These are phyloP conservation scores for Globisporangium camurandrum DNA, from an alignment of 352 stramenopile species.

Conservation along the genomic window DNA sequence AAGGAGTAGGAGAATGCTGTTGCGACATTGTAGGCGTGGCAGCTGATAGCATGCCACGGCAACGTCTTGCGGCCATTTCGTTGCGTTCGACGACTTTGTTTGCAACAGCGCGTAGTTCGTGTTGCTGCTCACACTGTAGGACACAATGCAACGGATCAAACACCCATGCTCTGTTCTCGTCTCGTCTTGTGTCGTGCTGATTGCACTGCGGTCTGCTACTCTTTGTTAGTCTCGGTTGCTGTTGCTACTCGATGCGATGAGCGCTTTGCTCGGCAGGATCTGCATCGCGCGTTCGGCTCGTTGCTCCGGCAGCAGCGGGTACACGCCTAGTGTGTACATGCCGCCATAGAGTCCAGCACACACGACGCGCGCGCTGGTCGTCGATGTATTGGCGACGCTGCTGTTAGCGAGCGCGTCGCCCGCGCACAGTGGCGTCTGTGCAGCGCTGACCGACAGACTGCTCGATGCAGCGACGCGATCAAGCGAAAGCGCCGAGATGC, in stretches of 20 bases:
- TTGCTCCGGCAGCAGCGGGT: slow-evolving; percentile 3
- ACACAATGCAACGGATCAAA: too few species aligned
- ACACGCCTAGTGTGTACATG: slow-evolving; percentile 7
- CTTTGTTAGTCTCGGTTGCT: too few species aligned
- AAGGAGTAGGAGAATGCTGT: background rate
- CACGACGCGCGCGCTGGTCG: background rate
- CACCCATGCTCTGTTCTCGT: too few species aligned
- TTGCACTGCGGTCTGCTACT: too few species aligned
- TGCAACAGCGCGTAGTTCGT: background rate
- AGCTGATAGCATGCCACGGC: too few species aligned
- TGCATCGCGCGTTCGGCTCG: background rate
- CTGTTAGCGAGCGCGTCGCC: background rate
- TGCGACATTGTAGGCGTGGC: too few species aligned
- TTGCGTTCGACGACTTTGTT: background rate
- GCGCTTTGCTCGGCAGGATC: background rate
- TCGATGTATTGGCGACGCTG: background rate
- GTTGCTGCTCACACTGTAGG: background rate
- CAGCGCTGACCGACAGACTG: slow-evolving; percentile 3
- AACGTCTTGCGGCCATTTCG: background rate
- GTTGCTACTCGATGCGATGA: background rate
- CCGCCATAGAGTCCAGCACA: slow-evolving; percentile 4
- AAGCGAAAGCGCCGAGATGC: background rate
- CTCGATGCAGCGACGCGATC: background rate
- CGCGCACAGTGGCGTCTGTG: slow-evolving; percentile 4
- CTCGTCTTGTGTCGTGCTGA: too few species aligned